Evolutionary conservation across 225 moss, liverwort and hornwort species (phyloP).

Genomic region (Marchantia polymorpha): DNA sequence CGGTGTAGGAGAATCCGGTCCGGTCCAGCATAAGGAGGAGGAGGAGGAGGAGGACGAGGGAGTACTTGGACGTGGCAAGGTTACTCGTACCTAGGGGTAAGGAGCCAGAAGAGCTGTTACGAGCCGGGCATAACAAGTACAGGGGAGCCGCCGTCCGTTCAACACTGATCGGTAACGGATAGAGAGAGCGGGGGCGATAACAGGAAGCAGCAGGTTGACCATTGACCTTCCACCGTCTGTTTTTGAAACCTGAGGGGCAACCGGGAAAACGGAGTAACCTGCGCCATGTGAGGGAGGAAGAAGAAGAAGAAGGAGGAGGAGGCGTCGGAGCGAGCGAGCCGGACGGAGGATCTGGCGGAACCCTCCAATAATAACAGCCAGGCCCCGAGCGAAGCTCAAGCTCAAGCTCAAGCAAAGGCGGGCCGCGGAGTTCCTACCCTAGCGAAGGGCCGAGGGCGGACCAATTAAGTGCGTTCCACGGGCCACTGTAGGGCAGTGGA

Average conservation of each 20-base stretch:
- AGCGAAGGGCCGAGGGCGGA: neutral
- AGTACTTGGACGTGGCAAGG: too few relatives aligned
- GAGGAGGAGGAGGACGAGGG: too few relatives aligned
- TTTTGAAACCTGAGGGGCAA: neutral
- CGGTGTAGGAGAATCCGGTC: too few relatives aligned
- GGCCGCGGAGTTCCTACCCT: neutral
- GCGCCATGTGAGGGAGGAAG: too few relatives aligned
- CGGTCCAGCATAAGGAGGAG: too few relatives aligned
- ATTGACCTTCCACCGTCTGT: neutral
- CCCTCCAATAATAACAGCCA: too few relatives aligned
- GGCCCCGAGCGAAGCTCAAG: neutral
- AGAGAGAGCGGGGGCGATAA: neutral
- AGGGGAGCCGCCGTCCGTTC: neutral
- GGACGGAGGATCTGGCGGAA: neutral
- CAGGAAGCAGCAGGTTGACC: neutral
- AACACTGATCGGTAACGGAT: neutral
- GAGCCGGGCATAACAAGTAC: neutral
- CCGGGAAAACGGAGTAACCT: constrained; percentile 3
- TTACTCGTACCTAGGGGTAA: too few relatives aligned
- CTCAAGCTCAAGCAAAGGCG: neutral
- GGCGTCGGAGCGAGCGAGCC: neutral
- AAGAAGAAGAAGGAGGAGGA: neutral
- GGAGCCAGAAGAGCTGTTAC: too few relatives aligned
- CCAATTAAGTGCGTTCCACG: neutral
- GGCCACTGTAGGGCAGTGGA: neutral